Evolutionary conservation across 73 alveolate species (phyloP).

Genomic region (Paramecium tetraurelia): DNA sequence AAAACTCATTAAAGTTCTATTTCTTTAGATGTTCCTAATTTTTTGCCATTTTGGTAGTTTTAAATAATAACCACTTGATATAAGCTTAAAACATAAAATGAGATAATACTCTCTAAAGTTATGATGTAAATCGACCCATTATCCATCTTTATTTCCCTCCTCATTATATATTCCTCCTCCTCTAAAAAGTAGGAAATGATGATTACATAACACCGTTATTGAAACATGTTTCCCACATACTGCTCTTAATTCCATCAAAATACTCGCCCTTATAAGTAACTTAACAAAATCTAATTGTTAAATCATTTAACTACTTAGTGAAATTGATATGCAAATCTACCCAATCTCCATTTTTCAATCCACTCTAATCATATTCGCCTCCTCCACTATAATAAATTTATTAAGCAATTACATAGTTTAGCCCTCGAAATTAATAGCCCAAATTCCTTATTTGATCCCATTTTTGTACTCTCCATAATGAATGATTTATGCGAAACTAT

Average conservation of each 20-base stretch:
- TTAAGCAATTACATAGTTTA: neutral
- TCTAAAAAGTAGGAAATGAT: neutral
- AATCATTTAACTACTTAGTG: neutral
- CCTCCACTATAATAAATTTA: neutral
- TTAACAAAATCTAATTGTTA: neutral
- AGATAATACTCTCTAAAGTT: neutral
- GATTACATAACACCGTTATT: neutral
- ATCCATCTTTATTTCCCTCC: neutral
- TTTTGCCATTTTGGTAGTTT: neutral
- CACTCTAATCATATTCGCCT: neutral
- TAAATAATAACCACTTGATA: neutral
- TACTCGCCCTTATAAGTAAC: neutral
- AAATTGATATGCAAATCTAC: neutral
- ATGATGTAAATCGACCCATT: neutral
- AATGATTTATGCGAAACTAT: neutral
- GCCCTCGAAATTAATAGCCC: neutral
- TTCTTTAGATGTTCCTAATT: neutral
- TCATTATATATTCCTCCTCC: neutral
- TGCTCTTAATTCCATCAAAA: neutral
- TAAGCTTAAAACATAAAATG: neutral
- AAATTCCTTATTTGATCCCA: neutral
- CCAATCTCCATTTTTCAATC: neutral
- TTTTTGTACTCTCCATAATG: neutral
- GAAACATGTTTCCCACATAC: neutral
- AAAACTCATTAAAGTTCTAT: neutral